phyloP scores from a whole-genome alignment of 2,329 filamentous ascomycete species.

The Paraphoma chrysanthemicola region DNA sequence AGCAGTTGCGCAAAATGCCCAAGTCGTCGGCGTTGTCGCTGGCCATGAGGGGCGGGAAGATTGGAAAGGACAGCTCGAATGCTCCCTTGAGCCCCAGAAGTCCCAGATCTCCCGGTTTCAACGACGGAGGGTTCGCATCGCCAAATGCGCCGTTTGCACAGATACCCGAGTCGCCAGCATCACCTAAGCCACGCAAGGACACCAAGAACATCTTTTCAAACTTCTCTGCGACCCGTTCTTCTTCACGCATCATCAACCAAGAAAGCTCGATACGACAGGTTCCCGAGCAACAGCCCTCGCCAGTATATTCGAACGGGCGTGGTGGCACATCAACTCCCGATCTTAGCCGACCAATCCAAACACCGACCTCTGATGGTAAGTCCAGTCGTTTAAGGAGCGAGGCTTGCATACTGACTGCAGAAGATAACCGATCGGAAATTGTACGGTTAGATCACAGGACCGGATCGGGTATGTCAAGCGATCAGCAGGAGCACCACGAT shows the following conservation, averaged over 20 bases:
- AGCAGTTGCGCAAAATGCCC: conserved; percentile 46
- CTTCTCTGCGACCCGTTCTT: conserved; percentile 56
- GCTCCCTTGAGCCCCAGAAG: conserved; percentile 44
- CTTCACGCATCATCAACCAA: conserved; percentile 49
- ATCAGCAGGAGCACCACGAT: conserved; percentile 27
- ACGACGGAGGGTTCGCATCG: conserved; percentile 33
- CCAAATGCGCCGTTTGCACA: conserved; percentile 40
- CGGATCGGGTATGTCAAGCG: conserved; percentile 39
- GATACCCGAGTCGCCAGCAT: conserved; percentile 42
- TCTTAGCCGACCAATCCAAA: conserved; percentile 48
- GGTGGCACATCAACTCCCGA: conserved; percentile 58
- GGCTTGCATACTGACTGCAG: conserved; percentile 5
- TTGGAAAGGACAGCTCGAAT: conserved; percentile 25
- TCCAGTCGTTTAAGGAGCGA: background rate
- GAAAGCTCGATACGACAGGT: conserved; percentile 44
- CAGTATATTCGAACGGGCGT: conserved; percentile 51
- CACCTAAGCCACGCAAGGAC: conserved; percentile 47
- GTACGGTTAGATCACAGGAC: conserved; percentile 34
- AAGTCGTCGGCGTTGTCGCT: conserved; percentile 48
- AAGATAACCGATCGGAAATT: conserved; percentile 43
- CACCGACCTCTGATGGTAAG: conserved; percentile 47
- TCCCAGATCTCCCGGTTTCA: conserved; percentile 37
- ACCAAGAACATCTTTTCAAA: conserved; percentile 56
- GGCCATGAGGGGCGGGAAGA: conserved; percentile 43
- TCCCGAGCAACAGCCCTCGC: conserved; percentile 41